These are phyloP conservation scores for Talaromyces atroroseus DNA, from an alignment of 2,329 filamentous ascomycete species.

Conservation along the genomic window DNA sequence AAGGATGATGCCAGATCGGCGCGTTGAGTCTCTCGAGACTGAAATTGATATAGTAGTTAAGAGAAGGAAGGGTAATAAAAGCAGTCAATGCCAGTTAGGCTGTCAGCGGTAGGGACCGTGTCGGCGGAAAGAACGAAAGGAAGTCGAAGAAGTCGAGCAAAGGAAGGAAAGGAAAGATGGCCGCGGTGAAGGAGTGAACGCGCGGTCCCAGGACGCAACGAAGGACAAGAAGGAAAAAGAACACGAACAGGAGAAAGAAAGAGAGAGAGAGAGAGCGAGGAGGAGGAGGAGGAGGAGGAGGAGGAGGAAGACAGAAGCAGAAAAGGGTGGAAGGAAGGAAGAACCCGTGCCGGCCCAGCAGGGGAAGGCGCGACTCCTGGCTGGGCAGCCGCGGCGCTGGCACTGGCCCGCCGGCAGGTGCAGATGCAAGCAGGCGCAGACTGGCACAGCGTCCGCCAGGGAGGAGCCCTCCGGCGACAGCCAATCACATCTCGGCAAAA, in stretches of 20 bases:
- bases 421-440: not conserved
- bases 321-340: conserved; percentile 2
- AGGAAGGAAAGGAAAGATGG: conserved; percentile 30
- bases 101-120: conserved; percentile 12
- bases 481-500: not conserved
- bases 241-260: no score
- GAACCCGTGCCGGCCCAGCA: not conserved
- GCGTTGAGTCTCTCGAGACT: conserved; percentile 18
- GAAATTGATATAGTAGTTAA: conserved; percentile 14
- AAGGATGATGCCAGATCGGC: conserved; percentile 13
- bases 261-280: conserved; percentile 19
- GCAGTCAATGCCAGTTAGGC: conserved; percentile 9
- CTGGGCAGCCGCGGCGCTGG: not conserved
- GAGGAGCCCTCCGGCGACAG: not conserved
- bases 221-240: conserved; percentile 26
- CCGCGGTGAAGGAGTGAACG: conserved; percentile 51
- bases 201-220: conserved; percentile 32
- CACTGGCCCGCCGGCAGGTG: not conserved
- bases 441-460: not conserved
- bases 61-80: not conserved
- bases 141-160: conserved; percentile 4
- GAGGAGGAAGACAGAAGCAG: conserved; percentile 15
- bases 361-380: not conserved
- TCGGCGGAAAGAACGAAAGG: conserved; percentile 5
- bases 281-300: conserved; percentile 17